phyloP scores from a whole-genome alignment of 2,329 filamentous ascomycete species.

The Colletotrichum camelliae region DNA sequence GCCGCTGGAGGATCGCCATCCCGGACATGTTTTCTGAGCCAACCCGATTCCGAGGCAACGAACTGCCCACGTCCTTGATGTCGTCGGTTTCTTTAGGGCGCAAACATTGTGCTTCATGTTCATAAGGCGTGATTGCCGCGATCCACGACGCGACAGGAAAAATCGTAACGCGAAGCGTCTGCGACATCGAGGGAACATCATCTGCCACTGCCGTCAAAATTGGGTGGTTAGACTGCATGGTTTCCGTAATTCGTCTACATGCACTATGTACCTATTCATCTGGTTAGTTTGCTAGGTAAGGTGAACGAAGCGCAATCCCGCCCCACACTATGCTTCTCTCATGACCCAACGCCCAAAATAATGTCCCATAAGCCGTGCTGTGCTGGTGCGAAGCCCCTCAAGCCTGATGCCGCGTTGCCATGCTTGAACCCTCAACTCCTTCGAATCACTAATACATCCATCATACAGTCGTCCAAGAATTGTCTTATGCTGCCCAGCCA shows the following conservation, averaged over 20 bases:
- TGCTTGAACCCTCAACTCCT: neutral
- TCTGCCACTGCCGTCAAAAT: neutral
- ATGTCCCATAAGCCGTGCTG: neutral
- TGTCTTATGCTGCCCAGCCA: neutral
- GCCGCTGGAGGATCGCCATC: neutral
- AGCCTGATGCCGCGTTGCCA: neutral
- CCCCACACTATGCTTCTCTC: neutral
- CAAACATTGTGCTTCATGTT: neutral
- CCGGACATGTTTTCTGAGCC: neutral
- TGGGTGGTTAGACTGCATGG: neutral
- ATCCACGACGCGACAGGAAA: neutral
- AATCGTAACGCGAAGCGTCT: neutral
- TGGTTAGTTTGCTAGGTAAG: neutral
- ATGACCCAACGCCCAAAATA: neutral
- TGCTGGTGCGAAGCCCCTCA: neutral
- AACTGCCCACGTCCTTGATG: neutral
- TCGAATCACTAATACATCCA: neutral
- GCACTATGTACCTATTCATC: neutral
- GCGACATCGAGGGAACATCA: neutral
- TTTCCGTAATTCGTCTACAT: neutral
- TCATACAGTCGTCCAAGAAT: neutral
- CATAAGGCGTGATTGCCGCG: neutral
- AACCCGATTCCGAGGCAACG: neutral
- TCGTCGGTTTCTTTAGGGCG: neutral
- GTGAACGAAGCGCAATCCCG: neutral